Evolutionary conservation across 176 grass and related monocot genomes (phyloP), one percentile per base, ranked within the genome.

Genomic region (Calamus simplicifolius): DNA sequence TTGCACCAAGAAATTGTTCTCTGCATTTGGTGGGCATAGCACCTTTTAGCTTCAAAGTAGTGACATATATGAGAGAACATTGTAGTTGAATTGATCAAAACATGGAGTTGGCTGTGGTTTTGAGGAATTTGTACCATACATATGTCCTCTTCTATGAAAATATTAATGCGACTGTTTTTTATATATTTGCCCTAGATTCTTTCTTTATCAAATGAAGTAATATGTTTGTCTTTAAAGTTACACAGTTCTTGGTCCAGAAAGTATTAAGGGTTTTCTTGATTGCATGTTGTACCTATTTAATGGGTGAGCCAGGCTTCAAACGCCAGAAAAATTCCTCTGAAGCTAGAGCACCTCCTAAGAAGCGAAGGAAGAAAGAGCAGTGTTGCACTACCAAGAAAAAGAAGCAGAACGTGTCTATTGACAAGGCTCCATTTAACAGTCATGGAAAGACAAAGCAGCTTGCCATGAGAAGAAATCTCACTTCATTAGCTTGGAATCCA

Each of bases 301-400:
- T 68, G 2, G 51, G 0, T 50, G 21, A 28, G 16, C 18, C 55
- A 71, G 73, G 73, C 35, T 70, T 64, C 51, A 84, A 73, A 54
- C 53, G 66, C 27, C 19, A 19, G 19, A 19, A 18, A 17, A 81
- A 57, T 55, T 66, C 69, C 51, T 68, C 73, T 26, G 69, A 68
- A n/a, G 53, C 35, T 56, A 74, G 69, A 61, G 48, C 26, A 5
- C 65, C 66, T 52, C 52, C 57, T 52, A 81, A 84, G 60, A 60
- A 57, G 50, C 58, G 23, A 14, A 80, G 67, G 66, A 81, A 63
- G 61, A 58, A 71, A 71, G 70, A 62, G 26, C 13, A 2, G 35
- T 43, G 35, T 43, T 13, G 12, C 12, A 7, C 35, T 43, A 43
- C 35, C 35, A 43, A 43, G 35, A 50, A 62, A 25, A 48, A 68